Evolutionary conservation across 1,284 basidiomycete genomes (phyloP).

Genomic region (Coniferiporia sulphurascens): DNA sequence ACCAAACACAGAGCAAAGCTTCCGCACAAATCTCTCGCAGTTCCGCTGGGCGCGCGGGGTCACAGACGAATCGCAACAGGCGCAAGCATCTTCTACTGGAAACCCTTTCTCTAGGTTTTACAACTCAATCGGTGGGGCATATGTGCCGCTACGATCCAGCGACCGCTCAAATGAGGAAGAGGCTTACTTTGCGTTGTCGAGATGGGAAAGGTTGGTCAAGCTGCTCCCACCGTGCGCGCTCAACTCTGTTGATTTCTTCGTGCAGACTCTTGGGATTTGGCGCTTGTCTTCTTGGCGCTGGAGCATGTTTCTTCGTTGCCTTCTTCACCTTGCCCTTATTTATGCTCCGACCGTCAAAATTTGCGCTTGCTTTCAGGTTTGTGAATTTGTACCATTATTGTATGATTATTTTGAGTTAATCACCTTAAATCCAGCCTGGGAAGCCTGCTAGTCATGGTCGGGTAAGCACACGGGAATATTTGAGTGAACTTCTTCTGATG

Average conservation of each 20-base stretch:
- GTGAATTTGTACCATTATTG: constrained; percentile 13
- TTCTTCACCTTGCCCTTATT: constrained; percentile 89
- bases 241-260: background rate
- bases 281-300: constrained; percentile 84
- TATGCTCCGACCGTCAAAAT: constrained; percentile 80
- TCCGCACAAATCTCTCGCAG: constrained; percentile 66
- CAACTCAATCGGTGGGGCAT: constrained; percentile 71
- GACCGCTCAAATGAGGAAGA: constrained; percentile 93
- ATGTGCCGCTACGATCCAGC: constrained; percentile 82
- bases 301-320: constrained; percentile 92
- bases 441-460: constrained; percentile 83
- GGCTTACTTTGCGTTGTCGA: constrained; percentile 88
- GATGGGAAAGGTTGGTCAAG: constrained; percentile 75
- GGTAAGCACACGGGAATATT: constrained; percentile 43
- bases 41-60: constrained; percentile 82
- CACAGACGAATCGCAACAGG: constrained; percentile 63
- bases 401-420: background rate
- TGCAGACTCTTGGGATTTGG: constrained; percentile 88
- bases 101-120: constrained; percentile 74
- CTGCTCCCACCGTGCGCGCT: background rate
- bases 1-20: constrained; percentile 57
- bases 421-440: constrained; percentile 51
- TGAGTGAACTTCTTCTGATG: constrained; percentile 24
- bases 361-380: constrained; percentile 84
- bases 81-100: constrained; percentile 26